Conservation (phyloP, 208 protist genomes). For the Angomonas desouzai region DNA sequence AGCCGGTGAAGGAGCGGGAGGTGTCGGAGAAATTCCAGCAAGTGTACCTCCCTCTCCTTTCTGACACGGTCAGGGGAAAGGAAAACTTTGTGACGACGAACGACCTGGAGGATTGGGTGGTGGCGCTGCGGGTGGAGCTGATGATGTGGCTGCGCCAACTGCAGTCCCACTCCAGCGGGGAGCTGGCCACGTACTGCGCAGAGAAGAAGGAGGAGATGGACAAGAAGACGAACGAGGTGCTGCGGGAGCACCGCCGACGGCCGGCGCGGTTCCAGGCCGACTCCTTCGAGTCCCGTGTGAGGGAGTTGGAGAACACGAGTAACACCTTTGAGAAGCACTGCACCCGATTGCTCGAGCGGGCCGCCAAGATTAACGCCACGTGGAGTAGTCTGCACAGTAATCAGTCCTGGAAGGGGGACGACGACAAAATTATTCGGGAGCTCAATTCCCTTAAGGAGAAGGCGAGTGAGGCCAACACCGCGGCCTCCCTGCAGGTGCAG, state of each 20-base stretch:
- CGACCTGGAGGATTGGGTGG: conserved; percentile 28
- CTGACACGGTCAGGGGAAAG: conserved; percentile 25
- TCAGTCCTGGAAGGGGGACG: conserved; percentile 22
- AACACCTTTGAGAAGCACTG: conserved; percentile 52
- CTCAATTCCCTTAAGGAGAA: conserved; percentile 29
- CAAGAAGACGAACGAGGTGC: conserved; percentile 31
- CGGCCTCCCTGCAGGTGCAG: conserved; percentile 40
- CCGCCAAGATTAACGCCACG: conserved; percentile 33
- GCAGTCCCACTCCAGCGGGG: conserved; percentile 1
- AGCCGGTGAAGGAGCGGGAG: background rate
- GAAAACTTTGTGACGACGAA: conserved; percentile 19
- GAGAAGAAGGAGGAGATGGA: conserved; percentile 15
- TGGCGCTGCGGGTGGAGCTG: conserved; percentile 37
- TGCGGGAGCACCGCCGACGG: conserved; percentile 77
- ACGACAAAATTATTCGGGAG: conserved; percentile 38
- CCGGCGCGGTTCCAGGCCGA: conserved; percentile 76
- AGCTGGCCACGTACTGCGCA: conserved; percentile 20
- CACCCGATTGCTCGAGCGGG: conserved; percentile 45
- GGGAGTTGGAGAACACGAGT: conserved; percentile 56
- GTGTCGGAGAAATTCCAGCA: conserved; percentile 19
- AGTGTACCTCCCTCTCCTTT: conserved; percentile 28
- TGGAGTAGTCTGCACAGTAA: conserved; percentile 32
- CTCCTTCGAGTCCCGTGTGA: conserved; percentile 70
- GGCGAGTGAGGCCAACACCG: conserved; percentile 37
- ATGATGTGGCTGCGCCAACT: conserved; percentile 29